Percentiles rank a stretch among this genome's conserved stretches.
Evolutionary conservation across 139 green algal species (phyloP).

Genomic region (Chlamydomonas sphaeroides): DNA sequence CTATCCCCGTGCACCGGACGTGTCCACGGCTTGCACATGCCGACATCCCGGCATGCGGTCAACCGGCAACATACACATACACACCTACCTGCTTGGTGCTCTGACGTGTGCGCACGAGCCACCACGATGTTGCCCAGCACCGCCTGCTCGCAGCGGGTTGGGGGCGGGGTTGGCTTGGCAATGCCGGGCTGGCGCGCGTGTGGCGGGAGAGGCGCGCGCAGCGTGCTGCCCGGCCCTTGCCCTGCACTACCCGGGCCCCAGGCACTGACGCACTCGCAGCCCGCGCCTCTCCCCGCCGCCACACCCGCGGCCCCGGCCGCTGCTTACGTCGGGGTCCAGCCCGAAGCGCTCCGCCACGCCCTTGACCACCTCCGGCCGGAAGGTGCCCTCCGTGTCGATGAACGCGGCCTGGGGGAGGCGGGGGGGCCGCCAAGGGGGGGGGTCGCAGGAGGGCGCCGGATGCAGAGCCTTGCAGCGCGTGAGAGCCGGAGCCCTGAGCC

Average conservation of each 20-base stretch:
- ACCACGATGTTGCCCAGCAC: slow-evolving; percentile 83
- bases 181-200: neutral
- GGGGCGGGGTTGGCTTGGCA: no score
- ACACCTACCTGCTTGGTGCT: slow-evolving; percentile 77
- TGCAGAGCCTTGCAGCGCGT: no score
- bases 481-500: no score
- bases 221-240: no score
- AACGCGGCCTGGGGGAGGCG: slow-evolving; percentile 67
- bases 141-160: slow-evolving; percentile 11
- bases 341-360: slow-evolving; percentile 87
- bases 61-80: no score
- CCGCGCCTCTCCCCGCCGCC: no score
- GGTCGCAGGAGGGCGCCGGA: neutral
- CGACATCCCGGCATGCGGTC: no score
- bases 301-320: no score
- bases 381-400: slow-evolving; percentile 96
- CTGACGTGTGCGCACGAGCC: slow-evolving; percentile 82
- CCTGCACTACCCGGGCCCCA: no score
- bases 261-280: no score
- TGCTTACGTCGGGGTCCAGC: slow-evolving; percentile 79
- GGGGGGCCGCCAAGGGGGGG: neutral
- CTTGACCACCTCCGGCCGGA: slow-evolving; percentile 85
- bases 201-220: neutral
- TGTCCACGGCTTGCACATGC: no score
- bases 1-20: no score